Conservation (phyloP, 2,329 filamentous ascomycete genomes). For the Pseudogymnoascus sp. region DNA sequence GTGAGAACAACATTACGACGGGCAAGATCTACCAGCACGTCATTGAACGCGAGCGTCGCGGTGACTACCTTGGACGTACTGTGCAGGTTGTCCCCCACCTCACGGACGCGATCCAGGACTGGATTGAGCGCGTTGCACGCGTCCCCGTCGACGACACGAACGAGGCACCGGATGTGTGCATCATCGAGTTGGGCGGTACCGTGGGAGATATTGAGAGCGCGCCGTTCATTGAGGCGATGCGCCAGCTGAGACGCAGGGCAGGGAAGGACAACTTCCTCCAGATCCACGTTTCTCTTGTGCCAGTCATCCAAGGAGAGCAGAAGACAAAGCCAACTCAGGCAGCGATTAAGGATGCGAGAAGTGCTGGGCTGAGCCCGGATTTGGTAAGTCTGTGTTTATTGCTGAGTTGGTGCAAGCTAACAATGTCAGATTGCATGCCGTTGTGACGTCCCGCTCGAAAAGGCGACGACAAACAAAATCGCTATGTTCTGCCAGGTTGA, state of each 20-base stretch:
- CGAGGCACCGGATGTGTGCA: constrained; percentile 82
- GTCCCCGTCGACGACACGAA: constrained; percentile 80
- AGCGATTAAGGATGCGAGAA: constrained; percentile 76
- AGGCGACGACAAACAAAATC: constrained; percentile 74
- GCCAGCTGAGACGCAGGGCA: constrained; percentile 63
- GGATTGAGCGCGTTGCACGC: constrained; percentile 78
- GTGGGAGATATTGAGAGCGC: constrained; percentile 78
- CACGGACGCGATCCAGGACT: constrained; percentile 84
- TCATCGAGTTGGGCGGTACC: constrained; percentile 58
- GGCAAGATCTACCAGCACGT: constrained; percentile 93
- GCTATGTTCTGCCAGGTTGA: constrained; percentile 85
- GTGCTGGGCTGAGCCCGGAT: constrained; percentile 57
- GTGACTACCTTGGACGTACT: constrained; percentile 80
- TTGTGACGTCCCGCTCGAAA: constrained; percentile 68
- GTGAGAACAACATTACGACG: constrained; percentile 93
- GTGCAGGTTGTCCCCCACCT: constrained; percentile 90
- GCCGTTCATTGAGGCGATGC: constrained; percentile 81
- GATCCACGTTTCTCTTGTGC: constrained; percentile 84
- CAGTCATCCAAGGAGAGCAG: constrained; percentile 60
- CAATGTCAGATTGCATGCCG: constrained; percentile 73
- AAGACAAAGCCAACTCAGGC: constrained; percentile 98
- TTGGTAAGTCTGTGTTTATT: constrained; percentile 40
- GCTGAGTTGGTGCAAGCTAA: constrained; percentile 13
- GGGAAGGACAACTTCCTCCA: constrained; percentile 76
- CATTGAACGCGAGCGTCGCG: constrained; percentile 59